Evolutionary conservation across 2,329 filamentous ascomycete species (phyloP), one percentile per base, ranked within the genome.

Genomic region (Trichophyton schoenleinii): DNA sequence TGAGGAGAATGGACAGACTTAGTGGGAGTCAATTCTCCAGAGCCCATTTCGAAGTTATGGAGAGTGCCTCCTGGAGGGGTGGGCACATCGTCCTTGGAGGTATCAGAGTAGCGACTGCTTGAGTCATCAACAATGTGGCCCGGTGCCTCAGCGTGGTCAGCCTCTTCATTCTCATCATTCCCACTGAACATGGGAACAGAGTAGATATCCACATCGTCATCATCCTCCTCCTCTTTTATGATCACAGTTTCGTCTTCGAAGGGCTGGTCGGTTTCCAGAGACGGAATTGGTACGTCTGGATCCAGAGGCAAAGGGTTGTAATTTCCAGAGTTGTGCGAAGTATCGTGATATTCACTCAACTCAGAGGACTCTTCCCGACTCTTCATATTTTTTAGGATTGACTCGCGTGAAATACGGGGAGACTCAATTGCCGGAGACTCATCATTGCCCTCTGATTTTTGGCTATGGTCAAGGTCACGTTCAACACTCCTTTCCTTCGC

Each of bases 231-330:
- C 46, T 84, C 79, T 67, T 87, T 89, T 69, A 91, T 85, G 57
- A 87, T 80, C 60, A 87, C 80, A 62, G 84, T 85, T 28, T 78
- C 80, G 48, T 81, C 79, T 25, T 80, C 75, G 28, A 78, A 74
- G 52, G 78, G 74, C 11, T 79, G 71, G 41, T 84, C 81, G 66
- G 85, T 85, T 73, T 96, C 92, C 13, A 90, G 87, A 41, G 89
- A 95, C 20, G 89, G 91, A 67, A 96, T 89, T 0, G 92, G 89
- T 46, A 94, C 83, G 72, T 97, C 92, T 5, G 92, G 92, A 70
- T 97, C 91, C 63, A 90, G 80, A 36, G 83, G 76, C 57, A 83
- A 60, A n/a, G 57, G 42, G 41, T 55, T 28, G 57, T 79, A 11
- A 83, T 81, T 66, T 73, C 84, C 1, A 42, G 61, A 82, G 84